Evolutionary conservation across 2,329 filamentous ascomycete species (phyloP).

Genomic region (Penicillium brevicompactum): DNA sequence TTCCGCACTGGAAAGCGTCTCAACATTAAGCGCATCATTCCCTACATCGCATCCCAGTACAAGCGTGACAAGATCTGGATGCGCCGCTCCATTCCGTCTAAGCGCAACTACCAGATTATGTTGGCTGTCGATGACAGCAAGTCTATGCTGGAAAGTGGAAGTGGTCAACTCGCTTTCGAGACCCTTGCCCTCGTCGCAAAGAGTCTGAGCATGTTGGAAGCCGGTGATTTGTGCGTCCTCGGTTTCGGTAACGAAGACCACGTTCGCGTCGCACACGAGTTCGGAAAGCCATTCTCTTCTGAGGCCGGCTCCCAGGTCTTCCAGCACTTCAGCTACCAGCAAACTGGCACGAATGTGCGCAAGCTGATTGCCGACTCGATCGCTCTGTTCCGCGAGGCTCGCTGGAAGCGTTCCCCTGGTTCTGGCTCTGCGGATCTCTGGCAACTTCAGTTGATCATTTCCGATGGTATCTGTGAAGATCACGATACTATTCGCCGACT

Average conservation of each 20-base stretch:
- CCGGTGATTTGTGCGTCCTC: constrained; percentile 86
- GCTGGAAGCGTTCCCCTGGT: constrained; percentile 58
- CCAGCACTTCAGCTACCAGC: constrained; percentile 80
- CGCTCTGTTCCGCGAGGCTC: constrained; percentile 76
- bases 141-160: constrained; percentile 83
- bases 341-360: constrained; percentile 82
- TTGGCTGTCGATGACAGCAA: constrained; percentile 95
- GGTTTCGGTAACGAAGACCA: constrained; percentile 75
- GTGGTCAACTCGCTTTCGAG: constrained; percentile 82
- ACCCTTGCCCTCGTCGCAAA: constrained; percentile 90
- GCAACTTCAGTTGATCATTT: constrained; percentile 92
- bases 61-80: constrained; percentile 99
- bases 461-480: constrained; percentile 88
- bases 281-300: constrained; percentile 77
- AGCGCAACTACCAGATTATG: constrained; percentile 95
- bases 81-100: constrained; percentile 85
- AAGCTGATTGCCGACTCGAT: constrained; percentile 77
- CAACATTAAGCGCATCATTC: constrained; percentile 99
- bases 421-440: constrained; percentile 73
- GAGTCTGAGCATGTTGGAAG: constrained; percentile 88
- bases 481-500: constrained; percentile 81
- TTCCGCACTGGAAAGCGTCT: constrained; percentile 97
- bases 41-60: constrained; percentile 96
- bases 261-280: constrained; percentile 82
- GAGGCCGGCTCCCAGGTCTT: constrained; percentile 83